Evolutionary conservation across 495 filamentous ascomycete genomes (phyloP), one percentile per base, ranked within the genome.

Genomic region (Aspergillus affinis): DNA sequence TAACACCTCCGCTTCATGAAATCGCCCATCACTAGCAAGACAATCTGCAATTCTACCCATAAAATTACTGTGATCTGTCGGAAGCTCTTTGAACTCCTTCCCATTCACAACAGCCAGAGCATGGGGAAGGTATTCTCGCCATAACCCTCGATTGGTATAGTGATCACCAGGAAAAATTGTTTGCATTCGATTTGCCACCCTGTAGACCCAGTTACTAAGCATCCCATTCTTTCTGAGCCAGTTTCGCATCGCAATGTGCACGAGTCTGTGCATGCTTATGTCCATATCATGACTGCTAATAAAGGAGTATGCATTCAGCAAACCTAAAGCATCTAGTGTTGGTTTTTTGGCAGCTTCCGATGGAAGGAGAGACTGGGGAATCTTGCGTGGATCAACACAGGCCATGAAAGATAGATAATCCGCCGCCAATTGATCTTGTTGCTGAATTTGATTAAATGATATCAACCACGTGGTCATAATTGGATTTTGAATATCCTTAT

Each of bases 391-490:
- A 48, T 80, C 72, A 7, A 82, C 45, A 49, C 74, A 72, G 26
- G 73, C 66, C 59, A 81, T 78, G 41, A 78, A 68, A 7, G 68
- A 72, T 23, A 84, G 60, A 48, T 73, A 65, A 2, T 81, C 75
- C 8, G 69, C 69, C 45, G 81, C 78, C 8, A 65, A 29, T 17
- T 65, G 58, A 58, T 69, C 58, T 2, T 55, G 59, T 12, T 48
- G 27, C 12, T 59, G 67, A 26, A 83, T 81, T 48, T 78, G 75
- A 12, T 78, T 62, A 44, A 82, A 81, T 5, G 80, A 83, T 23
- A 82, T 66, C 18, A 75, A 60, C 79, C 75, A 82, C 9, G 81
- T 83, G 7, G 59, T 66, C 17, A 71, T 65, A 0, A 83, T 67
- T 0, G 78, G 69, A 60, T 81, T 81, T 13, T 61, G 59, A 0